Percentiles rank a stretch among this genome's conserved stretches.
Conservation (phyloP, 176 grass and related monocot species). For the Panicum miliaceum region DNA sequence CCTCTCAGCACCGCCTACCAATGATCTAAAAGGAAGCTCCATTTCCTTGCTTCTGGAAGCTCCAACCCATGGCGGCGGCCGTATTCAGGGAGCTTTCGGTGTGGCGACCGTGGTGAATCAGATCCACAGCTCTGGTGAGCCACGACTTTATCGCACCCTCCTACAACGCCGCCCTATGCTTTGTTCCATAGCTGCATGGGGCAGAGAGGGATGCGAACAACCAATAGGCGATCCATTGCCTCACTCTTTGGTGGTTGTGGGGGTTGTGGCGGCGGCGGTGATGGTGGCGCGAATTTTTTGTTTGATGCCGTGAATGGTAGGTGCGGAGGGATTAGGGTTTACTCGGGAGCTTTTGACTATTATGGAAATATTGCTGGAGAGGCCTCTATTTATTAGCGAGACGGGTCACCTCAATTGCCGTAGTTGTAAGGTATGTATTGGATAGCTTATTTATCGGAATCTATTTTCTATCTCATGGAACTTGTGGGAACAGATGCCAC, state of each 20-base stretch:
- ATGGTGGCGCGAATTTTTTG: not conserved
- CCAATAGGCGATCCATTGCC: fast-evolving
- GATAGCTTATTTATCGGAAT: no score
- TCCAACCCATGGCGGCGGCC: not conserved
- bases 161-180: fast-evolving
- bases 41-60: not conserved
- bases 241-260: not conserved
- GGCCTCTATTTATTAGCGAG: not conserved
- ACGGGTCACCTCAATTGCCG: not conserved
- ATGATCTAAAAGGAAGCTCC: not conserved
- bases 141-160: not conserved
- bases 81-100: no score
- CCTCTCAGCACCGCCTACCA: fast-evolving
- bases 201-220: fast-evolving
- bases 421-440: not conserved
- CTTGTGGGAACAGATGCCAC: no score
- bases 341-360: not conserved
- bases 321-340: not conserved
- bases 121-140: not conserved
- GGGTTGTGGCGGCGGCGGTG: not conserved
- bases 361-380: no score
- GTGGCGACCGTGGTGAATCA: not conserved
- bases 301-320: not conserved
- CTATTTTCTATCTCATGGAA: no score
- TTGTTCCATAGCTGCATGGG: fast-evolving